Conservation (phyloP, 2,329 filamentous ascomycete genomes). For the Thelonectria rubi region DNA sequence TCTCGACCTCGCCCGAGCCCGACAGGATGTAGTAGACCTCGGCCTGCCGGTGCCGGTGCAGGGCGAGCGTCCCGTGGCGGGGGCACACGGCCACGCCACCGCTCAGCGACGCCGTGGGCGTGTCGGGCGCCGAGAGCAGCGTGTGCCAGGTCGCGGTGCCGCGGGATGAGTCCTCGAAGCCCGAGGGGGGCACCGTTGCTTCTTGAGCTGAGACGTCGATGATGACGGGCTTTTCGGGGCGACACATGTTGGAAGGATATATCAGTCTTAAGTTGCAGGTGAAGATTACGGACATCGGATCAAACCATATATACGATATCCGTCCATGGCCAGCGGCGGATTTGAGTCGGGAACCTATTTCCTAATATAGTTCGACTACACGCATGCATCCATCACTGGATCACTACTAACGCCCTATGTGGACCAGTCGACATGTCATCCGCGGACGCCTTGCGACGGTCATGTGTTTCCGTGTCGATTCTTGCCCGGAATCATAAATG, state of each 20-base stretch:
- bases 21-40: conserved; percentile 41
- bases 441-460: neutral
- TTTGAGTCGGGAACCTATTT: conserved; percentile 1
- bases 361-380: conserved; percentile 12
- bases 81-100: conserved; percentile 38
- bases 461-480: neutral
- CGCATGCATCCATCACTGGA: neutral
- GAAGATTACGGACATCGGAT: neutral
- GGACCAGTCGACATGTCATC: neutral
- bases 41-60: conserved; percentile 40
- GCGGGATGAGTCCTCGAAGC: conserved; percentile 22
- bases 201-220: conserved; percentile 15
- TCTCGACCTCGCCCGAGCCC: conserved; percentile 36
- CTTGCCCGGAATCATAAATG: neutral
- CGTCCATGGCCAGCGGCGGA: neutral
- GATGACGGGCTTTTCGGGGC: conserved; percentile 19
- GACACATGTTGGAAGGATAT: conserved; percentile 2
- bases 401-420: neutral
- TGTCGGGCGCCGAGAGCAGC: conserved; percentile 31
- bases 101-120: conserved; percentile 24
- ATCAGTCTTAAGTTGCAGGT: neutral
- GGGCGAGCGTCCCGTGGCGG: conserved; percentile 30
- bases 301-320: too few species aligned
- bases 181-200: conserved; percentile 1
- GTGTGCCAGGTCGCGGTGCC: conserved; percentile 39